These are phyloP conservation scores for Nicotiana knightiana DNA, from an alignment of 257 asterid genomes.

Conservation along the genomic window DNA sequence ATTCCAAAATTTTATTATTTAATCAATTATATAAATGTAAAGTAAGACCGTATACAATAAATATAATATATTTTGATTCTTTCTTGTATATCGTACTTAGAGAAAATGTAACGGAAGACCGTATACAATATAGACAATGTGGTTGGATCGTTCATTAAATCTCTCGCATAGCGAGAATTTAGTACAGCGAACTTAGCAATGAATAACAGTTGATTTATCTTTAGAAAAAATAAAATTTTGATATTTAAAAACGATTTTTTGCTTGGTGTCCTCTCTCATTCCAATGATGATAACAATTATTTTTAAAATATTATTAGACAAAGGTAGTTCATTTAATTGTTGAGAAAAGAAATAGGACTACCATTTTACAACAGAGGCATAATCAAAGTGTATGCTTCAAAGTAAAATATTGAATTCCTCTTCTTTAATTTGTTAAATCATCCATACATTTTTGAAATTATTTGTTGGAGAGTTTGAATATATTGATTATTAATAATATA, in stretches of 20 bases:
- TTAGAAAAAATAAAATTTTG: neutral
- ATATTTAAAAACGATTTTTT: neutral
- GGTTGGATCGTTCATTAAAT: neutral
- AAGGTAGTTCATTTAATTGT: no score
- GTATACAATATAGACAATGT: neutral
- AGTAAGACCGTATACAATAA: neutral
- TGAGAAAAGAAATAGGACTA: neutral
- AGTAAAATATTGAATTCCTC: no score
- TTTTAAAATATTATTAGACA: no score
- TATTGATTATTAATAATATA: neutral
- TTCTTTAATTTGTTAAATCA: no score
- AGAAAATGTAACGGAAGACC: neutral
- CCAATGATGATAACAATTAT: neutral
- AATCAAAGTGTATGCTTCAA: no score
- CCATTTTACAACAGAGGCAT: neutral
- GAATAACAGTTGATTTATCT: neutral
- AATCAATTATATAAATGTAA: neutral
- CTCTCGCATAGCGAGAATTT: neutral
- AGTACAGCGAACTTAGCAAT: neutral
- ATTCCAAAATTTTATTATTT: neutral
- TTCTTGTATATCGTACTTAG: no score
- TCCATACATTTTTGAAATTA: neutral
- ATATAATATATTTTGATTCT: neutral
- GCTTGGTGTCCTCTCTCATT: neutral
- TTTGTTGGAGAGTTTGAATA: neutral